A percentile compares a stretch with the other conserved stretches of the same genome.
Evolutionary conservation across 2,329 filamentous ascomycete species (phyloP).

Genomic region (Colletotrichum orbiculare): DNA sequence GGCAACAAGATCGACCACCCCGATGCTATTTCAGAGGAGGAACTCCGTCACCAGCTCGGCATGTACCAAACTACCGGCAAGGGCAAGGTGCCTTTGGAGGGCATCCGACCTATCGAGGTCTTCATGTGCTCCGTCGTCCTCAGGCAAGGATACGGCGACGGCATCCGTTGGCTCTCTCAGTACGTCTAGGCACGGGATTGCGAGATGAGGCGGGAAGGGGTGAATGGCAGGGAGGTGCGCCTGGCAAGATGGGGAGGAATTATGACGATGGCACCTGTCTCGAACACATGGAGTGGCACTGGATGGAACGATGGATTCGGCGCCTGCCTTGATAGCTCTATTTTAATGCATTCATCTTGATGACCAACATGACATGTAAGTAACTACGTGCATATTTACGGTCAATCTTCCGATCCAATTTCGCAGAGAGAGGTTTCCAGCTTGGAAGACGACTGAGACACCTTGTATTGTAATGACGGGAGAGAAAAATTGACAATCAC

Average conservation of each 20-base stretch:
- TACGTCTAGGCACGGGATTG: constrained; percentile 73
- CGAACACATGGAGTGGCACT: no score
- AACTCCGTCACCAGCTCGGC: constrained; percentile 90
- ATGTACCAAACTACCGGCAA: constrained; percentile 97
- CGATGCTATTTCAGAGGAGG: constrained; percentile 93
- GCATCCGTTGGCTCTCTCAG: constrained; percentile 91
- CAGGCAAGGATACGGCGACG: constrained; percentile 94
- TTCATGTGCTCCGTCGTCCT: constrained; percentile 99
- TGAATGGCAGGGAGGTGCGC: constrained; percentile 25
- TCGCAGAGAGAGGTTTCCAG: no score
- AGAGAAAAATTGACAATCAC: no score
- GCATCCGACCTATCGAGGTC: constrained; percentile 93
- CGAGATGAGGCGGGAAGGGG: constrained; percentile 21
- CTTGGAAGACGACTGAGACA: no score
- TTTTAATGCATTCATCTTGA: no score
- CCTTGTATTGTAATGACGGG: no score
- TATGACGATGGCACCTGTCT: constrained; percentile 2
- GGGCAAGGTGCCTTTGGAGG: constrained; percentile 92
- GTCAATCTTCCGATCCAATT: no score
- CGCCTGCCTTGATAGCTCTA: no score
- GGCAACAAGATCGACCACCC: constrained; percentile 99
- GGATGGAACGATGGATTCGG: no score
- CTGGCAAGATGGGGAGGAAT: constrained; percentile 18
- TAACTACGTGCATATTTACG: no score
- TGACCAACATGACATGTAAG: no score